Evolutionary conservation across 2,329 filamentous ascomycete species (phyloP).

Genomic region (Albifimbria verrucaria): DNA sequence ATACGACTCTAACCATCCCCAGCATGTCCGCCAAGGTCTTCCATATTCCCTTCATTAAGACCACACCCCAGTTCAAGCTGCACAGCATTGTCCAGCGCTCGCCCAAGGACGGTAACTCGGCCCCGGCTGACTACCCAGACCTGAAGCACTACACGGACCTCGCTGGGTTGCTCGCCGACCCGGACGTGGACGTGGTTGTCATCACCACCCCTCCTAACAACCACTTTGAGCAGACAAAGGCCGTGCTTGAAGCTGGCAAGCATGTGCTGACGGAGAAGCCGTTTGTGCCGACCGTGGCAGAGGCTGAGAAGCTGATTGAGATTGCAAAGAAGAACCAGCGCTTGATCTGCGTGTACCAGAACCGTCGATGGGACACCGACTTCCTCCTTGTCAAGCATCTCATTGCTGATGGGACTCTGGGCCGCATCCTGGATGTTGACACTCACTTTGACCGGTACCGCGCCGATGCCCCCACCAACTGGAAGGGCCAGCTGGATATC

Average conservation of each 20-base stretch:
- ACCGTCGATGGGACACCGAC: slow-evolving; percentile 75
- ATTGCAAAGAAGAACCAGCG: slow-evolving; percentile 49
- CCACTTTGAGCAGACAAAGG: slow-evolving; percentile 63
- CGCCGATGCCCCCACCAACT: slow-evolving; percentile 54
- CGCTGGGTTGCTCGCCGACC: slow-evolving; percentile 62
- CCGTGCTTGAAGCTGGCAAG: slow-evolving; percentile 67
- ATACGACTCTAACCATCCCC: slow-evolving; percentile 9
- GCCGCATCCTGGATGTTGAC: slow-evolving; percentile 73
- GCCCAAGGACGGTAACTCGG: slow-evolving; percentile 62
- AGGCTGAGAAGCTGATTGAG: slow-evolving; percentile 61
- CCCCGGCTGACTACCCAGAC: slow-evolving; percentile 63
- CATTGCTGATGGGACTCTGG: slow-evolving; percentile 56
- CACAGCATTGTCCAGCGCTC: slow-evolving; percentile 74
- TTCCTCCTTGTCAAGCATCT: slow-evolving; percentile 68
- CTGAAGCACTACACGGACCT: slow-evolving; percentile 62
- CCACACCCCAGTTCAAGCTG: slow-evolving; percentile 62
- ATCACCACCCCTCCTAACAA: slow-evolving; percentile 69
- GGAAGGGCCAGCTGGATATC: slow-evolving; percentile 64
- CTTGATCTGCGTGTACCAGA: slow-evolving; percentile 68
- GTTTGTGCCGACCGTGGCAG: slow-evolving; percentile 68
- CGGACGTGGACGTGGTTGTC: slow-evolving; percentile 65
- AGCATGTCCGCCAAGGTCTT: slow-evolving; percentile 72
- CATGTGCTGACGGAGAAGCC: slow-evolving; percentile 82
- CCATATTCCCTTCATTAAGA: slow-evolving; percentile 74
- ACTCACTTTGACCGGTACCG: slow-evolving; percentile 78